phyloP scores from a whole-genome alignment of 805 yeast genomes.

The Nakazawaea wickerhamii region DNA sequence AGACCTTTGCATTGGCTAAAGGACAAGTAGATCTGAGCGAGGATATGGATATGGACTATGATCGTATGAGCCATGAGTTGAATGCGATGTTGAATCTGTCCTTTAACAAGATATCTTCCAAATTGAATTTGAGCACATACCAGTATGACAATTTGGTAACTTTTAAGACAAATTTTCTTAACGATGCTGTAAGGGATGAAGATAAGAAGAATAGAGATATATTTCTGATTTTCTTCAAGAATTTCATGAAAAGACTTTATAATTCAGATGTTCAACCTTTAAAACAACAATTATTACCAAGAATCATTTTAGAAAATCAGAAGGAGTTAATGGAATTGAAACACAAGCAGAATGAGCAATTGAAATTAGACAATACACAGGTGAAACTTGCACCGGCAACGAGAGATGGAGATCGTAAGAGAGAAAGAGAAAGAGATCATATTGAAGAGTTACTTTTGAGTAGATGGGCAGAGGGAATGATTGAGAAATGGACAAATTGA shows the following conservation, averaged over 20 bases:
- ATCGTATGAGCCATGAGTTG: conserved; percentile 19
- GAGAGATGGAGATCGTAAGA: neutral
- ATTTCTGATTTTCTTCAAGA: conserved; percentile 25
- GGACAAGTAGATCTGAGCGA: conserved; percentile 13
- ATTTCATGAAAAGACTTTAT: conserved; percentile 26
- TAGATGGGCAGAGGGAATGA: conserved; percentile 42
- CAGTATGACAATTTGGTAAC: conserved; percentile 41
- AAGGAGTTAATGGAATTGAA: conserved; percentile 15
- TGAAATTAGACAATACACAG: conserved; percentile 3
- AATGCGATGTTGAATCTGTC: conserved; percentile 35
- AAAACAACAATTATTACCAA: conserved; percentile 25
- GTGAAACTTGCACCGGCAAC: neutral
- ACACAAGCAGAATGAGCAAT: neutral
- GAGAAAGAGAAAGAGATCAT: conserved; percentile 21
- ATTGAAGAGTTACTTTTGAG: conserved; percentile 40
- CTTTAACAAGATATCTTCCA: conserved; percentile 38
- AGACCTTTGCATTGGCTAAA: neutral
- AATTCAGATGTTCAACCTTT: conserved; percentile 22
- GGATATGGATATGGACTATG: neutral
- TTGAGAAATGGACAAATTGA: conserved; percentile 16
- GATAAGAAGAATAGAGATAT: conserved; percentile 25
- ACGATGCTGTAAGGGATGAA: conserved; percentile 20
- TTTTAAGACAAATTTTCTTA: conserved; percentile 31
- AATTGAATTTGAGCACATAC: conserved; percentile 47
- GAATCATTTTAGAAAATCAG: conserved; percentile 19